These are phyloP conservation scores for Mycena indigotica DNA, from an alignment of 768 basidiomycete genomes.

Conservation along the genomic window DNA sequence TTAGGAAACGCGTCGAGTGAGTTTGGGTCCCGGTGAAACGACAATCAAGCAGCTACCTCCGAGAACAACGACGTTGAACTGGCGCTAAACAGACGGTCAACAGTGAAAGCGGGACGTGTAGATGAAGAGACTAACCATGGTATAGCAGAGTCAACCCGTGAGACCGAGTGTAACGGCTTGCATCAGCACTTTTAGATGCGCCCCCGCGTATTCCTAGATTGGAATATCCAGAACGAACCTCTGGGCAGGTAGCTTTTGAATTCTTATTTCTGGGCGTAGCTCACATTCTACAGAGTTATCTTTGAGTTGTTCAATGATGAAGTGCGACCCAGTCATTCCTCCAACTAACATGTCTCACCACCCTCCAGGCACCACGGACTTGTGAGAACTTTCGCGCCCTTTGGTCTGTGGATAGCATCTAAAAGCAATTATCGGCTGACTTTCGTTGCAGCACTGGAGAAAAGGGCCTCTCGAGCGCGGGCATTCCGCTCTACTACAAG, in stretches of 20 bases:
- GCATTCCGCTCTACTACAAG: constrained; percentile 83
- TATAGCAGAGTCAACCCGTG: constrained; percentile 16
- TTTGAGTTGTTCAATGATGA: constrained; percentile 77
- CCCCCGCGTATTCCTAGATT: constrained; percentile 71
- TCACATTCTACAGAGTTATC: constrained; percentile 50
- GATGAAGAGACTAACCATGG: constrained; percentile 14
- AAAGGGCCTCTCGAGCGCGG: constrained; percentile 68
- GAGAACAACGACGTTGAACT: constrained; percentile 78
- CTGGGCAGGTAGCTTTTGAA: constrained; percentile 53
- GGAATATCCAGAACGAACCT: constrained; percentile 51
- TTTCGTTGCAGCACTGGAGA: no score
- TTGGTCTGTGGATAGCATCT: no score
- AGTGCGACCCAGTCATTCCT: constrained; percentile 63
- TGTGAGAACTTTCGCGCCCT: constrained; percentile 74
- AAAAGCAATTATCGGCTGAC: no score
- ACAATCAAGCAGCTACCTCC: constrained; percentile 57
- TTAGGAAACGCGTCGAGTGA: constrained; percentile 14
- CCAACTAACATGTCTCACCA: constrained; percentile 63
- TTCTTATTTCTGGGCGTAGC: constrained; percentile 8
- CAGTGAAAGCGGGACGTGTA: no score
- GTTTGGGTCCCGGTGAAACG: constrained; percentile 1
- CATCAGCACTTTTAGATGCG: constrained; percentile 43
- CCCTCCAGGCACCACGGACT: constrained; percentile 9
- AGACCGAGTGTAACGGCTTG: not conserved
- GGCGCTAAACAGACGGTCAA: constrained; percentile 55